phyloP scores from a whole-genome alignment of 2,329 filamentous ascomycete species.

The Lasiodiplodia citricola region DNA sequence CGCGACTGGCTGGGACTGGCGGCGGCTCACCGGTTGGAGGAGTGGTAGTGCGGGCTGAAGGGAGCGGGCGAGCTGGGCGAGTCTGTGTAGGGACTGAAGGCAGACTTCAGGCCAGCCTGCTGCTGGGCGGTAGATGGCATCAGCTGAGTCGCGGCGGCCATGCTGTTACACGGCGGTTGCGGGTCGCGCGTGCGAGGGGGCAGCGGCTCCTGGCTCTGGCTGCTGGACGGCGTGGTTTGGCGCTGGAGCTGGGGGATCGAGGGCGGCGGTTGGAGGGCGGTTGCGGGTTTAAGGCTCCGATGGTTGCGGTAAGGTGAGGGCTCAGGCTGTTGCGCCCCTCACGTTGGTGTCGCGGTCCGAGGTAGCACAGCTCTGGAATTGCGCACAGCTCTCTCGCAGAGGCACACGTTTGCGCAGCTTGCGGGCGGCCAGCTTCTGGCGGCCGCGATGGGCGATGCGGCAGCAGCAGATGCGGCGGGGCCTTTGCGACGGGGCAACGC shows the following conservation, averaged over 20 bases:
- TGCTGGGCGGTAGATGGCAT: slow-evolving; percentile 48
- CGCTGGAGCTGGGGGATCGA: neutral
- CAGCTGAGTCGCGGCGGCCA: slow-evolving; percentile 49
- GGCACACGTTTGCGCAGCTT: neutral
- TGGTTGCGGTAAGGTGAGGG: slow-evolving; percentile 10
- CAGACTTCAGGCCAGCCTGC: slow-evolving; percentile 45
- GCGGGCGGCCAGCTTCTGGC: neutral
- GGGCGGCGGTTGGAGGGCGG: neutral
- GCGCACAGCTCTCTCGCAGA: neutral
- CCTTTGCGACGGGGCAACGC: neutral
- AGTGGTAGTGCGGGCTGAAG: slow-evolving; percentile 49
- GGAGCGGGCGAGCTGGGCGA: slow-evolving; percentile 55
- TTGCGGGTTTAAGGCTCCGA: slow-evolving; percentile 1
- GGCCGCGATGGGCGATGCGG: neutral
- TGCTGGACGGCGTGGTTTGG: neutral
- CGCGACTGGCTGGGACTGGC: slow-evolving; percentile 45
- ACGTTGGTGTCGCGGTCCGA: slow-evolving; percentile 20
- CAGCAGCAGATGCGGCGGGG: neutral
- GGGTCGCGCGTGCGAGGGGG: slow-evolving; percentile 12
- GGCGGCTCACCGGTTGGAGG: slow-evolving; percentile 47
- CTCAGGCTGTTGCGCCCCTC: slow-evolving; percentile 11
- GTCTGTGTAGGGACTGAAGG: slow-evolving; percentile 58
- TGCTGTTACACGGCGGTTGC: slow-evolving; percentile 29
- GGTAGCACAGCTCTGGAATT: slow-evolving; percentile 12
- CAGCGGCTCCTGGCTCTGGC: slow-evolving; percentile 2